Evolutionary conservation across 192 early-diverging fungal species (phyloP), one percentile per base, ranked within the genome.

Genomic region (Geosiphon pyriformis): DNA sequence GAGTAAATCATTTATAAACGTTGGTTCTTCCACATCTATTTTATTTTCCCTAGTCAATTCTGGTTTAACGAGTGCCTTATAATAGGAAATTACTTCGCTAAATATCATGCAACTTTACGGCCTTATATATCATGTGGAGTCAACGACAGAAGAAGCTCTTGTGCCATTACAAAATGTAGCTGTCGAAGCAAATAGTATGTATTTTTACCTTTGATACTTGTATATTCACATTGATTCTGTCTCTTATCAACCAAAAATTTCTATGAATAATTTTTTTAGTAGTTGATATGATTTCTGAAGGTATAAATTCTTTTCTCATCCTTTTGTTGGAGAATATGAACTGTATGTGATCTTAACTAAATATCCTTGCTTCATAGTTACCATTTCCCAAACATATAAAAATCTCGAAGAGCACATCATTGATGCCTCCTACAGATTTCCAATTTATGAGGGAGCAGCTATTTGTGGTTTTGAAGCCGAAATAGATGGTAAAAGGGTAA

Each of bases 251-350:
- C 8, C 25, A 20, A 52, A 52, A 52, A n/a, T 52, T 52, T 6
- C 7, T n/a, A n/a, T 52, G 1, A 52, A 23, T 10, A 52, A 23
- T 1, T 57, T 30, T 11, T 26, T 18, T 66, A 66, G 65, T 66
- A 1, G 65, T 66, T 57, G 65, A 66, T 56, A 66, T 66, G 62
- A 65, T 65, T 4, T 10, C 62, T 6, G 65, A 66, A 56, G 53
- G 65, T 66, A 54, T 30, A 2, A 22, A 55, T 25, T 3, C 20
- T 56, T n/a, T 29, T 23, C 29, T 2, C 17, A 31, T 20, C 2
- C 50, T n/a, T 50, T 30, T 3, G 31, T 37, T 62, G 18, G 37
- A 31, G 17, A n/a, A 23, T 25, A n/a, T 29, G 6, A 17, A 31
- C 12, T 4, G 7, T n/a, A 20, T 26, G 15, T 34, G 7, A 31